Conservation (phyloP, 1,284 basidiomycete species). For the Ganoderma meredithae region DNA sequence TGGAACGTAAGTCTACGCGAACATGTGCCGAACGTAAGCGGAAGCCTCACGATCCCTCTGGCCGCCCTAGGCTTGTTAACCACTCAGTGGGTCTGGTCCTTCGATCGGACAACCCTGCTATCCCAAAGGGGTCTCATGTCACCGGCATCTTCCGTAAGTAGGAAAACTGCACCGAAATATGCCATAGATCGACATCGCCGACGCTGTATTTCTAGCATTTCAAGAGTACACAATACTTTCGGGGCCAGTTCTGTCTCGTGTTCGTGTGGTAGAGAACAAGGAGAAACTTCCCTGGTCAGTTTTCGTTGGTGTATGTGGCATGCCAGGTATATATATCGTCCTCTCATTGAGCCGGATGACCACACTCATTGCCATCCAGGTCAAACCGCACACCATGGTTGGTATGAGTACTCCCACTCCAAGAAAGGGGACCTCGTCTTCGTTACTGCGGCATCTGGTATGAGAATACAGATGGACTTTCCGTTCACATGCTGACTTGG, state of each 20-base stretch:
- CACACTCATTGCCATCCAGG: slow-evolving; percentile 22
- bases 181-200: slow-evolving; percentile 7
- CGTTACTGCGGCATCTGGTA: slow-evolving; percentile 35
- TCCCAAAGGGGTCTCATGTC: slow-evolving; percentile 53
- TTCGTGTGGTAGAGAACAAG: slow-evolving; percentile 36
- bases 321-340: slow-evolving; percentile 38
- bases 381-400: slow-evolving; percentile 37
- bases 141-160: slow-evolving; percentile 42
- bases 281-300: slow-evolving; percentile 40
- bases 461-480: neutral
- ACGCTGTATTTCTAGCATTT: slow-evolving; percentile 25
- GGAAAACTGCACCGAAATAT: no score
- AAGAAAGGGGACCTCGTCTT: slow-evolving; percentile 38
- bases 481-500: neutral
- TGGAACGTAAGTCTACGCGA: neutral
- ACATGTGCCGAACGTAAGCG: no score
- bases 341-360: neutral
- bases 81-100: slow-evolving; percentile 51
- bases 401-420: slow-evolving; percentile 34
- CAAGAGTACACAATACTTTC: slow-evolving; percentile 33
- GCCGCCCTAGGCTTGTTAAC: slow-evolving; percentile 25
- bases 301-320: slow-evolving; percentile 42
- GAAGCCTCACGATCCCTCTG: neutral
- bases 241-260: neutral
- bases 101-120: slow-evolving; percentile 48